A percentile compares a stretch with the other conserved stretches of the same genome.
phyloP scores from a whole-genome alignment of 108 stramenopile genomes.

The Cyclotella choctawhatcheeana region DNA sequence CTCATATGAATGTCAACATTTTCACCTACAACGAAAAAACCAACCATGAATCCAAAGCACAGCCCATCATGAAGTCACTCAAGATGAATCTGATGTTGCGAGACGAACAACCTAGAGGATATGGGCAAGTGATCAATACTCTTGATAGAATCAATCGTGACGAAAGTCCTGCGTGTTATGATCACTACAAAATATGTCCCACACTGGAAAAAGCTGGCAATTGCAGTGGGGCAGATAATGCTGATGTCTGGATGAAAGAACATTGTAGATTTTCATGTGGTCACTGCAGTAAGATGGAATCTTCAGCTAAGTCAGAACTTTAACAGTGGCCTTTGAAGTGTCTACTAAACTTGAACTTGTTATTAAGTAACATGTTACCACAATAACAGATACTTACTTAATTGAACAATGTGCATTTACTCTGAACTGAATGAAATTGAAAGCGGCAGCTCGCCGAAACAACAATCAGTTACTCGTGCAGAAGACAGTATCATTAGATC shows the following conservation, averaged over 20 bases:
- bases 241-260: conserved; percentile 34
- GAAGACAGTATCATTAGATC: no score
- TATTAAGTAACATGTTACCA: neutral
- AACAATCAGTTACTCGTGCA: no score
- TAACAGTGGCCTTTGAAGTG: no score
- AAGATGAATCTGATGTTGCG: conserved; percentile 39
- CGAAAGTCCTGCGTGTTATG: conserved; percentile 48
- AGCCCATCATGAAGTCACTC: conserved; percentile 29
- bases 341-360: no score
- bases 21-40: conserved; percentile 57
- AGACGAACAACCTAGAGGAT: conserved; percentile 72
- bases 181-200: conserved; percentile 44
- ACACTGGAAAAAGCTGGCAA: conserved; percentile 19
- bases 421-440: neutral
- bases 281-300: conserved; percentile 25
- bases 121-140: conserved; percentile 53
- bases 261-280: conserved; percentile 49
- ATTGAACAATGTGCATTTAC: neutral
- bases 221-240: conserved; percentile 17
- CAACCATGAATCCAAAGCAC: conserved; percentile 26
- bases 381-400: no score
- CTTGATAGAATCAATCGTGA: conserved; percentile 42
- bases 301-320: conserved; percentile 30
- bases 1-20: conserved; percentile 63
- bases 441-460: neutral